These are phyloP conservation scores for Geotrichum armillariae DNA, from an alignment of 1,139 yeast species.

Conservation along the genomic window DNA sequence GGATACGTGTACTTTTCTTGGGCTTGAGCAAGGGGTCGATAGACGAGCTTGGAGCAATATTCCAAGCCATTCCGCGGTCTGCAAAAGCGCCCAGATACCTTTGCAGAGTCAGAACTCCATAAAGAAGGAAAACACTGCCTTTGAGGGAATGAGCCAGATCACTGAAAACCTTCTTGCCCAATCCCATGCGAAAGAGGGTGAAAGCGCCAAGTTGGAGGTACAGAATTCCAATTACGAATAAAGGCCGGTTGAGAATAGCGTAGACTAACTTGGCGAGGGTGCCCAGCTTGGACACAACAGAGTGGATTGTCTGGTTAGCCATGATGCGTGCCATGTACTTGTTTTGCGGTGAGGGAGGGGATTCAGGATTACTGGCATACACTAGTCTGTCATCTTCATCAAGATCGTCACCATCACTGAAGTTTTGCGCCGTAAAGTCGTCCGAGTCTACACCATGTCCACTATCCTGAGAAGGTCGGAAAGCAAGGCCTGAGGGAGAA, in stretches of 20 bases:
- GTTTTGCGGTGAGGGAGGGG: conserved; percentile 21
- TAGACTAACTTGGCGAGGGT: conserved; percentile 44
- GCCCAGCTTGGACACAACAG: conserved; percentile 44
- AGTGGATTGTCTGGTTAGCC: conserved; percentile 35
- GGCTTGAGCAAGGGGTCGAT: conserved; percentile 10
- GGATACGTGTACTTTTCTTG: background rate
- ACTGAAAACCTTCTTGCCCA: conserved; percentile 67
- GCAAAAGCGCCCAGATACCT: conserved; percentile 83
- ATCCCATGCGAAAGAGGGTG: conserved; percentile 68
- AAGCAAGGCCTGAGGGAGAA: conserved; percentile 12
- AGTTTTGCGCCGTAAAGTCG: conserved; percentile 20
- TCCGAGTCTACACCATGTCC: conserved; percentile 27
- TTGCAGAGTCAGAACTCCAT: conserved; percentile 76
- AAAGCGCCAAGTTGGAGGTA: conserved; percentile 77
- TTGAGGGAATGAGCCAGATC: conserved; percentile 92
- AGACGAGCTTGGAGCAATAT: conserved; percentile 45
- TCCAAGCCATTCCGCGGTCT: conserved; percentile 91
- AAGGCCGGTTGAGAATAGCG: conserved; percentile 59
- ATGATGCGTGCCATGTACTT: conserved; percentile 31
- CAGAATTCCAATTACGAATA: conserved; percentile 59
- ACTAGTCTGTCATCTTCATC: background rate
- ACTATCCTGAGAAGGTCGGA: conserved; percentile 31
- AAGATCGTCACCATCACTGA: conserved; percentile 15
- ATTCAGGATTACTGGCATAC: background rate
- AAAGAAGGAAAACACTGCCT: conserved; percentile 81